Evolutionary conservation across 2,329 filamentous ascomycete species (phyloP), one percentile per base, ranked within the genome.

Genomic region (Pseudocercospora pini-densiflorae): DNA sequence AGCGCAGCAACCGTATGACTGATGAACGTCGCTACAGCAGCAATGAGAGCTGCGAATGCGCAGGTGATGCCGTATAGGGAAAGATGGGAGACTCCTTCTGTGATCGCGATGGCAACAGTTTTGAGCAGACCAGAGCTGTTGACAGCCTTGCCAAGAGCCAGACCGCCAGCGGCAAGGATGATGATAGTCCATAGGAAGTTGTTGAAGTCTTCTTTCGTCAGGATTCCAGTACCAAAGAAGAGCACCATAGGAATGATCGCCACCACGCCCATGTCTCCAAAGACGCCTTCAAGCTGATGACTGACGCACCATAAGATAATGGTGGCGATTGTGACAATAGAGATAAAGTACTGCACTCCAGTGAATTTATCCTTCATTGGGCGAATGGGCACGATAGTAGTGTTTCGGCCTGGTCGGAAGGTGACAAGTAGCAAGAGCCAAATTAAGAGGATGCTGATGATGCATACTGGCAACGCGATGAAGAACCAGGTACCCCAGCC

Each of bases 121-220:
- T 97, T 92, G 33, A 99, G 84, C 10, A 99, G 85, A 1, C 95
- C 95, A 0, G 94, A 98, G 0, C 92, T 95, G 70, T 93, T 94
- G 65, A 99, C 95, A 0, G 94, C 92, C 79, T 97, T 97, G 64
- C 95, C 95, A 0, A 99, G 88, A 1, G 93, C 93, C 36, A 99
- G 83, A 7, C 95, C 95, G 55, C 95, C 95, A 0, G 95, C 94
- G 0, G 95, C 95, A 21, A 99, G 89, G 75, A 99, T 98, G 80
- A 99, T 97, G 80, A 99, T 99, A 21, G 96, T 99, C 95, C 95
- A 99, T 45, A 97, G 90, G 80, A 99, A 99, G 80, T 99, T 99
- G 84, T 99, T 99, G 78, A 99, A 99, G 81, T 99, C 95, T 80
- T 98, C 95, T 81, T 98, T 99, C 58, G 94, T 98, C 33, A 99